These are phyloP conservation scores for Coemansia sp. DNA, from an alignment of 192 early-diverging fungal genomes.

Conservation along the genomic window DNA sequence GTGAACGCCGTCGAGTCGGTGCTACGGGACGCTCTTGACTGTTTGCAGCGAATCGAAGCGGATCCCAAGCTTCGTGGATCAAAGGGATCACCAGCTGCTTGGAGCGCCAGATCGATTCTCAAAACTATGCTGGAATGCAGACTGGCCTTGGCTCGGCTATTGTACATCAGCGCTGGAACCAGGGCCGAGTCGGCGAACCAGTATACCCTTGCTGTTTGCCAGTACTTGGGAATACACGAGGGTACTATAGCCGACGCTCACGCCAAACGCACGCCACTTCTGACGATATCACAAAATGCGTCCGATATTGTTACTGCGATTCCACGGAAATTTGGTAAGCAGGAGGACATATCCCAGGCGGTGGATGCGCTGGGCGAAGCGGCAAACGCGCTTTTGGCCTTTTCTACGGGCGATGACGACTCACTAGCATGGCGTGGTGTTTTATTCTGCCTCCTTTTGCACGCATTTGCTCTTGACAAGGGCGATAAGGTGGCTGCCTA, in stretches of 20 bases:
- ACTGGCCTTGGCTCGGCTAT: constrained; percentile 29
- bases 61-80: constrained; percentile 21
- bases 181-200: background rate
- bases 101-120: constrained; percentile 32
- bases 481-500: constrained; percentile 9
- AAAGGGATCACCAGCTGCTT: constrained; percentile 25
- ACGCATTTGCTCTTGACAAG: constrained; percentile 27
- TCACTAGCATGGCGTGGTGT: constrained; percentile 15
- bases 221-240: constrained; percentile 25
- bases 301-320: constrained; percentile 1
- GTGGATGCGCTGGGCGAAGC: constrained; percentile 33
- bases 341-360: constrained; percentile 43
- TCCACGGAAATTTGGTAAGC: constrained; percentile 42
- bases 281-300: background rate
- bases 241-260: background rate
- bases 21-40: constrained; percentile 17
- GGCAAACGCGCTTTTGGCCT: constrained; percentile 26
- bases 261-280: background rate
- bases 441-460: constrained; percentile 12
- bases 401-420: background rate
- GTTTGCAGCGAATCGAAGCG: constrained; percentile 25
- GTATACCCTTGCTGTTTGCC: constrained; percentile 25
- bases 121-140: constrained; percentile 47
- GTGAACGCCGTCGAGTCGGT: constrained; percentile 3
- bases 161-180: background rate